Conservation (phyloP, 768 basidiomycete species). For the Lyophyllum semitale region DNA sequence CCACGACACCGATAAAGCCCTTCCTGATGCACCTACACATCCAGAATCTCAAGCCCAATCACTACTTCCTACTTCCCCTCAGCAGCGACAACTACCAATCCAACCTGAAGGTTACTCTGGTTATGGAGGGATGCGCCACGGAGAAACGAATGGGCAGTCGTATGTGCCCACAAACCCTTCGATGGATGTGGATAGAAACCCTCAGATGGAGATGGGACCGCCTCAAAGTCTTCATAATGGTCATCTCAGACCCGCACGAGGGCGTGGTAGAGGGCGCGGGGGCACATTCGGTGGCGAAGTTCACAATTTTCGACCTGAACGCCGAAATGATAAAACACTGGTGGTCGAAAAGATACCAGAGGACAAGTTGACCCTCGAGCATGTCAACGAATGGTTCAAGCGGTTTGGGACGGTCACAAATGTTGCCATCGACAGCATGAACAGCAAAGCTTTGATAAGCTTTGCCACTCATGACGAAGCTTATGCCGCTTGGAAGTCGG, state of each 20-base stretch:
- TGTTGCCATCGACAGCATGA: constrained; percentile 79
- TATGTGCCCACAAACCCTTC: constrained; percentile 24
- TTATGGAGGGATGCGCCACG: constrained; percentile 24
- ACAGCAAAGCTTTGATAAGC: constrained; percentile 82
- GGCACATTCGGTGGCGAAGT: constrained; percentile 68
- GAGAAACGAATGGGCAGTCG: constrained; percentile 21
- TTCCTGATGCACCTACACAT: constrained; percentile 22
- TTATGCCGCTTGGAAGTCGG: constrained; percentile 85
- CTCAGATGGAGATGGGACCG: constrained; percentile 35
- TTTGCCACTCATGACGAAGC: constrained; percentile 85
- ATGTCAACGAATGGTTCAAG: constrained; percentile 88
- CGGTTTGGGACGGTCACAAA: constrained; percentile 92
- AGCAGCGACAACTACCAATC: constrained; percentile 16
- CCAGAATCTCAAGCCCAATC: constrained; percentile 25
- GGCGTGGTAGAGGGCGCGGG: constrained; percentile 45
- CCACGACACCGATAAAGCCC: constrained; percentile 34
- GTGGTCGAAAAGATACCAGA: constrained; percentile 95
- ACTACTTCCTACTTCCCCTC: constrained; percentile 19
- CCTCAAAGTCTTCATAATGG: constrained; percentile 25
- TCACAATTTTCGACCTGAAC: constrained; percentile 66
- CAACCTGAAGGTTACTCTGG: constrained; percentile 11
- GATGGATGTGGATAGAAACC: constrained; percentile 32
- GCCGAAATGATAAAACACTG: constrained; percentile 75
- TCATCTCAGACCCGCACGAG: constrained; percentile 30
- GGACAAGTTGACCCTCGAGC: constrained; percentile 74